Conservation (phyloP, 2,329 filamentous ascomycete genomes). For the Geoglossum cookeanum region DNA sequence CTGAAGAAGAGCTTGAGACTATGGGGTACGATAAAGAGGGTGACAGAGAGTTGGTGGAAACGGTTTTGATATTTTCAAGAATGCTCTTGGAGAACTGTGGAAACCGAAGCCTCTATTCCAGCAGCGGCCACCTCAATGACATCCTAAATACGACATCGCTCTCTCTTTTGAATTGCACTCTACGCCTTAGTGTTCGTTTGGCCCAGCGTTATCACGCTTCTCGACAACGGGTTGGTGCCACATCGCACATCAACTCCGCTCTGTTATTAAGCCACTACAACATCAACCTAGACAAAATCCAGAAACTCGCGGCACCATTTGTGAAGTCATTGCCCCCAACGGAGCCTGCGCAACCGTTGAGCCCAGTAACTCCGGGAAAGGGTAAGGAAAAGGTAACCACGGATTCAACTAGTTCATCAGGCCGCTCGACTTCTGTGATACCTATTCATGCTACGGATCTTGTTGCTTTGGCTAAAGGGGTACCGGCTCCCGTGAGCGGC, state of each 20-base stretch:
- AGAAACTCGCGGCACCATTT: slow-evolving; percentile 68
- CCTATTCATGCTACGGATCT: slow-evolving; percentile 69
- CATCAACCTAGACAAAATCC: slow-evolving; percentile 55
- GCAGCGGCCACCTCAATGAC: slow-evolving; percentile 75
- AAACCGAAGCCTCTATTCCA: slow-evolving; percentile 89
- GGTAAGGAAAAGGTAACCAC: slow-evolving; percentile 50
- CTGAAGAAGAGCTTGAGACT: slow-evolving; percentile 28
- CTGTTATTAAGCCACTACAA: slow-evolving; percentile 70
- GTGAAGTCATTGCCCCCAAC: slow-evolving; percentile 43
- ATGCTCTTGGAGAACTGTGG: slow-evolving; percentile 87
- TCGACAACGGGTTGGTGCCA: slow-evolving; percentile 51
- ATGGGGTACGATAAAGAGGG: slow-evolving; percentile 54
- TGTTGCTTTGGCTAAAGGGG: slow-evolving; percentile 47
- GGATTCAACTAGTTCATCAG: slow-evolving; percentile 9
- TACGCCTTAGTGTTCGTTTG: slow-evolving; percentile 67
- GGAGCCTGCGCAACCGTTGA: slow-evolving; percentile 31
- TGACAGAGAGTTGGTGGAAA: slow-evolving; percentile 62
- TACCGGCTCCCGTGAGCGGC: slow-evolving; percentile 6
- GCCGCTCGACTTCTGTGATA: slow-evolving; percentile 26
- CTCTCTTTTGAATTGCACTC: slow-evolving; percentile 54
- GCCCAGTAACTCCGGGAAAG: slow-evolving; percentile 38
- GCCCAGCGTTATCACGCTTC: slow-evolving; percentile 86
- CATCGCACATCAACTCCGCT: slow-evolving; percentile 47
- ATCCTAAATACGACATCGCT: slow-evolving; percentile 76
- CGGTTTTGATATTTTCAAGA: slow-evolving; percentile 67